Conservation (phyloP, 805 yeast genomes). For the Zygosaccharomyces bailii region DNA sequence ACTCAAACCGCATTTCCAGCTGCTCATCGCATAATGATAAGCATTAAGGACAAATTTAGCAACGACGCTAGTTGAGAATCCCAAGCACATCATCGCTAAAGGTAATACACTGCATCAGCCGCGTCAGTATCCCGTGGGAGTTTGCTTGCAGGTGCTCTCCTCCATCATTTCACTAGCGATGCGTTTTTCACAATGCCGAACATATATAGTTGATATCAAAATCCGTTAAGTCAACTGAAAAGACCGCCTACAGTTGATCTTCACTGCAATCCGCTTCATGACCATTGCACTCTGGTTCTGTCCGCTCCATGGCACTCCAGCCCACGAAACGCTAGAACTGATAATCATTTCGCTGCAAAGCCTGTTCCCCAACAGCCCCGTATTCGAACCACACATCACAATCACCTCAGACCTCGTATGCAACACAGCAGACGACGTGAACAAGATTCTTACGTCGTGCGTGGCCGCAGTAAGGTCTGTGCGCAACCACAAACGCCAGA, state of each 20-base stretch:
- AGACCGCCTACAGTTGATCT: background rate
- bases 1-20: no score
- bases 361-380: constrained; percentile 67
- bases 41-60: no score
- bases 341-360: constrained; percentile 64
- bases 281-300: constrained; percentile 72
- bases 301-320: constrained; percentile 53
- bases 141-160: background rate
- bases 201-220: background rate
- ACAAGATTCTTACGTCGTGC: constrained; percentile 50
- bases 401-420: constrained; percentile 59
- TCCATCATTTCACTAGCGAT: background rate
- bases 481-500: constrained; percentile 11
- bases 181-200: background rate
- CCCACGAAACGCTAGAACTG: constrained; percentile 54
- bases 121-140: background rate
- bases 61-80: no score
- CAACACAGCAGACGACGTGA: constrained; percentile 52
- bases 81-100: background rate
- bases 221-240: background rate
- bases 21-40: no score
- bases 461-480: constrained; percentile 52
- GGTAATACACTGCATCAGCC: background rate
- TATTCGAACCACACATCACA: constrained; percentile 74
- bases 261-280: constrained; percentile 19